Evolutionary conservation across 164 flowering plant species (phyloP).

Genomic region (Nymphaea colorata): DNA sequence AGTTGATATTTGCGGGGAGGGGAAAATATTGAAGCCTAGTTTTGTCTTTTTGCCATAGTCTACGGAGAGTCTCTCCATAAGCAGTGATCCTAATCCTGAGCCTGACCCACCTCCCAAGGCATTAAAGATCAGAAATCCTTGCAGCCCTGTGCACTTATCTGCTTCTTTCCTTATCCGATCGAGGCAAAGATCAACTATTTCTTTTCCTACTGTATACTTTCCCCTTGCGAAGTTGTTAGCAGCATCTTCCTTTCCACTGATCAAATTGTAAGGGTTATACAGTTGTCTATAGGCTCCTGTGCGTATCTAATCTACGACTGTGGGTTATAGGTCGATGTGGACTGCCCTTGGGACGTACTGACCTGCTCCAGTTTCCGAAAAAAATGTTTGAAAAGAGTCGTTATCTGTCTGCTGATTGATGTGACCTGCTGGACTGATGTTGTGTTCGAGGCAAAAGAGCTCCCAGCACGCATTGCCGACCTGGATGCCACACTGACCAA

Average conservation of each 20-base stretch:
- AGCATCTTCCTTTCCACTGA: conserved; percentile 31
- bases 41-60: conserved; percentile 42
- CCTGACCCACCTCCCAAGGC: conserved; percentile 50
- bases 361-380: conserved; percentile 32
- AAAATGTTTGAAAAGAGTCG: conserved; percentile 33
- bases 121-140: conserved; percentile 34
- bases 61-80: conserved; percentile 36
- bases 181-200: conserved; percentile 36
- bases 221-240: conserved; percentile 36
- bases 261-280: conserved; percentile 30
- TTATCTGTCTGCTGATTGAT: too few species aligned
- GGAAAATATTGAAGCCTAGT: conserved; percentile 37
- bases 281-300: conserved; percentile 25
- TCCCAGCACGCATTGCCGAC: too few species aligned
- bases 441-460: too few species aligned
- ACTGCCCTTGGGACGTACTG: conserved; percentile 31
- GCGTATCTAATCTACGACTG: conserved; percentile 32
- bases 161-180: conserved; percentile 41
- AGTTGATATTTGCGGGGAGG: conserved; percentile 42
- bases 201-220: conserved; percentile 33
- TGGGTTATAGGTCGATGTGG: conserved; percentile 30
- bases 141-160: conserved; percentile 43
- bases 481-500: too few species aligned
- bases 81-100: conserved; percentile 37
- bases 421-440: too few species aligned